Conservation (phyloP, 2,329 filamentous ascomycete species). For the Penicillium griseofulvum region DNA sequence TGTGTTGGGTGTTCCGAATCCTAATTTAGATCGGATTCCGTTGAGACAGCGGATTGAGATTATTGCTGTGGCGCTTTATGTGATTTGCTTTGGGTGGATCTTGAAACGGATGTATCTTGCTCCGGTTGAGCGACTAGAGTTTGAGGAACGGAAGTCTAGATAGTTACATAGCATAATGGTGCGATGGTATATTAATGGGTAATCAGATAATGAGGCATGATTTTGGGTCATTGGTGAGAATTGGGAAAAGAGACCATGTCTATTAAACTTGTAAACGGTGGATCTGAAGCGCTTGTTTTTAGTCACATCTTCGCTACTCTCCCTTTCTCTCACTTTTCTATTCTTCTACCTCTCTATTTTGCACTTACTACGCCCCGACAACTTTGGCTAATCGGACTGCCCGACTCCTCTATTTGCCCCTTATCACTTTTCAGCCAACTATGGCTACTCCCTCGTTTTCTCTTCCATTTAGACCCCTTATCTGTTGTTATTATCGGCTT, state of each 20-base stretch:
- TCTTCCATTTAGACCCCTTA: no score
- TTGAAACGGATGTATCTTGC: constrained; percentile 8
- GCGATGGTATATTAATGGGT: not conserved
- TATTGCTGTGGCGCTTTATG: constrained; percentile 6
- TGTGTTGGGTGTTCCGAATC: not conserved
- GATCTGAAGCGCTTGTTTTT: no score
- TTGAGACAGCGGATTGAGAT: constrained; percentile 13
- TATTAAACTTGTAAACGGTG: constrained; percentile 5
- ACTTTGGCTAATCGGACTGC: no score
- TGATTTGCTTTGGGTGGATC: constrained; percentile 21
- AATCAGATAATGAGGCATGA: constrained; percentile 4
- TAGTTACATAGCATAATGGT: not conserved
- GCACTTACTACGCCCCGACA: no score
- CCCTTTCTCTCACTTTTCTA: no score
- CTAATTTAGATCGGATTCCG: constrained; percentile 10
- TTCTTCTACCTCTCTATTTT: no score
- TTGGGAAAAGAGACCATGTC: constrained; percentile 2
- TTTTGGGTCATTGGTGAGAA: not conserved
- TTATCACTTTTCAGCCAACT: no score
- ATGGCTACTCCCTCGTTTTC: no score
- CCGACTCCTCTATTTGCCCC: no score
- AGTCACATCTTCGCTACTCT: no score
- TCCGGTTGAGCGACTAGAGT: constrained; percentile 3
- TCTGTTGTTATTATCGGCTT: no score
- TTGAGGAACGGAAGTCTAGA: constrained; percentile 12